phyloP scores from a whole-genome alignment of 2,329 filamentous ascomycete species.

The Stagonosporopsis tanaceti region DNA sequence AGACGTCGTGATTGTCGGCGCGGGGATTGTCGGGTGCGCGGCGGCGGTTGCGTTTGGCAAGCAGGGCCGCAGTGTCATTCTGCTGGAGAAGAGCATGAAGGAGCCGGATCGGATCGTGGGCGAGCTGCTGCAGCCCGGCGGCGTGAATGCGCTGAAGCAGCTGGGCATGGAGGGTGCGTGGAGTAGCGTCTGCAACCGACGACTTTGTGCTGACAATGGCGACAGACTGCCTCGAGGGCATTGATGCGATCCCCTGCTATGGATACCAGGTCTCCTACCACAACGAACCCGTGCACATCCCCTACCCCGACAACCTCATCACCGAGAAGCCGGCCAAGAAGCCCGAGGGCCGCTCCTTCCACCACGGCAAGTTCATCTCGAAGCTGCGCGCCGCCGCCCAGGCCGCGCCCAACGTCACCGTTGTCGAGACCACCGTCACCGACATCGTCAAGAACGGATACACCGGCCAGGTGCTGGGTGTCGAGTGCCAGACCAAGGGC shows the following conservation, averaged over 20 bases:
- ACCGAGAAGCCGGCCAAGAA: constrained; percentile 41
- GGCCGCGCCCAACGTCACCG: constrained; percentile 80
- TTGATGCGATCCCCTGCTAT: constrained; percentile 82
- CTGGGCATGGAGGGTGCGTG: constrained; percentile 70
- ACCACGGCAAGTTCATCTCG: constrained; percentile 92
- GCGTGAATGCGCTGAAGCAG: constrained; percentile 79
- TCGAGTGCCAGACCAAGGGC: constrained; percentile 74
- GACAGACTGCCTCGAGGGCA: constrained; percentile 79
- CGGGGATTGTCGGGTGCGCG: constrained; percentile 88
- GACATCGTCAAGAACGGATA: constrained; percentile 75
- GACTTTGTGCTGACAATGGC: constrained; percentile 14
- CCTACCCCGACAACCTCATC: constrained; percentile 73
- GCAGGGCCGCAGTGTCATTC: constrained; percentile 88
- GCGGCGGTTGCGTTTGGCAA: constrained; percentile 83
- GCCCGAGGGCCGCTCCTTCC: constrained; percentile 82
- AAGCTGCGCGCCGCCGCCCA: constrained; percentile 79
- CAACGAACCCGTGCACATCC: constrained; percentile 74
- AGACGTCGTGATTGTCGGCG: constrained; percentile 91
- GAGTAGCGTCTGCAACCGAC: neutral
- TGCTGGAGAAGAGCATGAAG: constrained; percentile 88
- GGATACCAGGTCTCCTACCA: constrained; percentile 91
- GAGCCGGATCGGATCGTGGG: constrained; percentile 96
- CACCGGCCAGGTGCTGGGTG: constrained; percentile 79
- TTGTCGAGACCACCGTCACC: constrained; percentile 88
- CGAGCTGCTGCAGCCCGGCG: constrained; percentile 92